These are phyloP conservation scores for Entrophospora sp. DNA, from an alignment of 192 early-diverging fungal species.

Conservation along the genomic window DNA sequence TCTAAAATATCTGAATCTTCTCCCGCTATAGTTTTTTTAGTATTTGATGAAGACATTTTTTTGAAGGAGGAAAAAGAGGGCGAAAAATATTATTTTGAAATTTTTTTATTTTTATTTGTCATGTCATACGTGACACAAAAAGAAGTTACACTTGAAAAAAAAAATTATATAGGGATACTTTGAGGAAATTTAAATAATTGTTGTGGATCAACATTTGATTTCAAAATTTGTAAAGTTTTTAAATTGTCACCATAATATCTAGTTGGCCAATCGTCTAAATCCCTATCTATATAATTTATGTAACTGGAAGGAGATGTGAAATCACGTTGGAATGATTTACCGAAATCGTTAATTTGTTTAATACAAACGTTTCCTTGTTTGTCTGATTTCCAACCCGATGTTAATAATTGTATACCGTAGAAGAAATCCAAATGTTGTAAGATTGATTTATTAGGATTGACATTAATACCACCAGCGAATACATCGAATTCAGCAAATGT, in stretches of 20 bases:
- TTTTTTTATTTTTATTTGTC: too few species aligned
- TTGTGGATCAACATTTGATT: conserved; percentile 17
- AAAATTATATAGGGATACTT: conserved; percentile 20
- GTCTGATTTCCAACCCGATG: not conserved
- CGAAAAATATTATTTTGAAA: too few species aligned
- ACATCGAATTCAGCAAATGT: not conserved
- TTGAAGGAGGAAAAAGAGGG: too few species aligned
- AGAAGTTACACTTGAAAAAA: too few species aligned
- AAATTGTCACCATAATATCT: conserved; percentile 22
- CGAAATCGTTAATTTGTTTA: not conserved
- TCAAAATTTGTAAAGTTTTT: conserved; percentile 8
- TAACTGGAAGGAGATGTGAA: conserved; percentile 14
- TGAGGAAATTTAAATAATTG: conserved; percentile 24
- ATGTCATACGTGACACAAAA: too few species aligned
- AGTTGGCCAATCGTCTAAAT: conserved; percentile 7
- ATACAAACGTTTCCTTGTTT: not conserved
- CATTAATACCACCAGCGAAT: not conserved
- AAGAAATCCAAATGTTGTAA: conserved; percentile 9
- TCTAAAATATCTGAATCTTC: conserved; percentile 11
- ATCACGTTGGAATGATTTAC: conserved; percentile 9
- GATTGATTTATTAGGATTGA: not conserved
- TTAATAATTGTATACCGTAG: conserved; percentile 1
- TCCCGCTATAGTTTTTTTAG: conserved; percentile 1
- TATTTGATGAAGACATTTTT: too few species aligned
- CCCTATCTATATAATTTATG: conserved; percentile 24